phyloP scores from a whole-genome alignment of 2,329 filamentous ascomycete genomes.

The Botrytis pseudocinerea region DNA sequence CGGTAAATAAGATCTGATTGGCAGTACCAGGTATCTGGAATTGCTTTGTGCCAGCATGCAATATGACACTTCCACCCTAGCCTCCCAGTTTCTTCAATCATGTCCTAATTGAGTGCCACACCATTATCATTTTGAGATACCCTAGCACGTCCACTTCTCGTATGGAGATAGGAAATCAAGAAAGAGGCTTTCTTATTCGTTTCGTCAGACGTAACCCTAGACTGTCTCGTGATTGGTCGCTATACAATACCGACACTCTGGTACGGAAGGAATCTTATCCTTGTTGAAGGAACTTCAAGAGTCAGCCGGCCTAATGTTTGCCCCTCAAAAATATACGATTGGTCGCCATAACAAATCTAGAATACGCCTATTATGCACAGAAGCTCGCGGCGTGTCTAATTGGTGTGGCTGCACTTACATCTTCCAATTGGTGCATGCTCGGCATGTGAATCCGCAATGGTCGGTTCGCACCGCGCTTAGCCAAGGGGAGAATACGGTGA shows the following conservation, averaged over 20 bases:
- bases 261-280: not conserved
- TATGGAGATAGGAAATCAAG: not conserved
- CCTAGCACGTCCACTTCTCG: not conserved
- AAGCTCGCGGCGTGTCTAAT: not conserved
- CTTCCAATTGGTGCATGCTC: constrained; percentile 6
- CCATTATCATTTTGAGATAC: not conserved
- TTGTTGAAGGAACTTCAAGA: not conserved
- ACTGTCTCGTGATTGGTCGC: not conserved
- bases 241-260: constrained; percentile 1
- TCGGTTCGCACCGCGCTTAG: constrained; percentile 17
- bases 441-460: not conserved
- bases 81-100: not conserved
- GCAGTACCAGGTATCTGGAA: constrained; percentile 14
- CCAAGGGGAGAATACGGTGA: constrained; percentile 1
- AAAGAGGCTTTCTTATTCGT: not conserved
- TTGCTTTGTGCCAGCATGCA: not conserved
- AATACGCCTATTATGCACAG: constrained; percentile 1
- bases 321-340: constrained; percentile 1
- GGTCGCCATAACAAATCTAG: not conserved
- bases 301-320: constrained; percentile 2
- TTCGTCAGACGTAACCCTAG: not conserved
- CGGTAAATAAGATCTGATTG: constrained; percentile 1
- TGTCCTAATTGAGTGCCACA: not conserved
- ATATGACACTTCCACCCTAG: not conserved
- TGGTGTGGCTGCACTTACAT: not conserved